These are phyloP conservation scores for Penicillium oxalicum DNA, from an alignment of 2,329 filamentous ascomycete genomes.

Conservation along the genomic window DNA sequence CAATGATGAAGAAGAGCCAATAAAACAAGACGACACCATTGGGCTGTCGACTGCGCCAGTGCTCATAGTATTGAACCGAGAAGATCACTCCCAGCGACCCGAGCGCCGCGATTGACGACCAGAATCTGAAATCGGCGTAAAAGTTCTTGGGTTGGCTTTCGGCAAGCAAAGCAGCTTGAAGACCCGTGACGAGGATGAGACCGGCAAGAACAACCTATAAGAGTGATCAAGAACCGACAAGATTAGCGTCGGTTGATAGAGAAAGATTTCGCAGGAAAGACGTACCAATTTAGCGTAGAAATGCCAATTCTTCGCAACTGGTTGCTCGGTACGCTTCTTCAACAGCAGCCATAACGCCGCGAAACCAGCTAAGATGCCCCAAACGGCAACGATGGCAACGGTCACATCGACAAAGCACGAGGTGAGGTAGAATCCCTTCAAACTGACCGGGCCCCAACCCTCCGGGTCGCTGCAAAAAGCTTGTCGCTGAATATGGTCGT, in stretches of 20 bases:
- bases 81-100: constrained; percentile 69
- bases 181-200: constrained; percentile 61
- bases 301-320: constrained; percentile 76
- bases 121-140: constrained; percentile 78
- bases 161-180: constrained; percentile 72
- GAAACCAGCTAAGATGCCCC: constrained; percentile 71
- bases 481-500: constrained; percentile 43
- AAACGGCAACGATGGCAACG: constrained; percentile 70
- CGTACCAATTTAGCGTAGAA: constrained; percentile 88
- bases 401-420: constrained; percentile 95
- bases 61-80: constrained; percentile 77
- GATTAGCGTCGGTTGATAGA: not conserved
- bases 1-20: constrained; percentile 81
- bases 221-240: not conserved
- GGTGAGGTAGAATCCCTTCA: constrained; percentile 84
- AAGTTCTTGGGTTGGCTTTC: constrained; percentile 63
- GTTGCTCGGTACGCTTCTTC: constrained; percentile 59
- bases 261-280: constrained; percentile 6
- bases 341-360: constrained; percentile 75
- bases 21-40: constrained; percentile 87
- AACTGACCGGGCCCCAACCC: constrained; percentile 92
- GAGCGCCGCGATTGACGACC: constrained; percentile 68
- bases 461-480: constrained; percentile 82
- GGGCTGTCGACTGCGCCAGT: constrained; percentile 72
- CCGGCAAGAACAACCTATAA: constrained; percentile 58